Percentiles rank a stretch among this genome's conserved stretches.
Conservation (phyloP, 1,139 yeast genomes). For the Candida pseudoviswanathii region DNA sequence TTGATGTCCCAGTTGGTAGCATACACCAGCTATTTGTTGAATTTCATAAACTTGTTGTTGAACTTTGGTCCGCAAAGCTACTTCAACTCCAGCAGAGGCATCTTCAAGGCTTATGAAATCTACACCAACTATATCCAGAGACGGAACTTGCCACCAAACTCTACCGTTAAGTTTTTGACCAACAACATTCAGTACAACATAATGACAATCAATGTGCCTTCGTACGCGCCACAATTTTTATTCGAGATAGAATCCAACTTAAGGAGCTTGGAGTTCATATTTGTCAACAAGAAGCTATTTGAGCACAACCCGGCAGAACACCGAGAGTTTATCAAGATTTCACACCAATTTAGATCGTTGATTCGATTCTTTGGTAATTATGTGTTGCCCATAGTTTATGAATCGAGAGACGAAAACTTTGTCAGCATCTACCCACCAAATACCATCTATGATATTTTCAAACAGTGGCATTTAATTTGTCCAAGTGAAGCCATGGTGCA, state of each 20-base stretch:
- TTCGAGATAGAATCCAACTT: constrained; percentile 26
- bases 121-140: constrained; percentile 16
- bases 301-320: constrained; percentile 5
- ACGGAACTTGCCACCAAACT: constrained; percentile 5
- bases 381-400: constrained; percentile 18
- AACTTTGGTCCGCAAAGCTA: constrained; percentile 25
- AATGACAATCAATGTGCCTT: constrained; percentile 27
- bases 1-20: constrained; percentile 19
- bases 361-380: constrained; percentile 16
- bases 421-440: constrained; percentile 24
- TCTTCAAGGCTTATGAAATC: constrained; percentile 13
- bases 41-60: constrained; percentile 22
- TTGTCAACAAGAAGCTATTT: constrained; percentile 12
- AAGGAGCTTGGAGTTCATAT: constrained; percentile 19
- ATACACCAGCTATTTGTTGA: constrained; percentile 21
- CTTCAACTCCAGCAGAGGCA: constrained; percentile 20
- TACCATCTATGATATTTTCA: constrained; percentile 22
- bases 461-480: constrained; percentile 25
- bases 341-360: constrained; percentile 17
- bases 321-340: constrained; percentile 8
- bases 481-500: constrained; percentile 25
- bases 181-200: constrained; percentile 21
- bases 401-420: constrained; percentile 18
- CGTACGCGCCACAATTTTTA: constrained; percentile 27
- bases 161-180: constrained; percentile 14